Percentiles rank a stretch among this genome's conserved stretches.
Conservation (phyloP, 139 green algal genomes). For the Eudorina sp. region DNA sequence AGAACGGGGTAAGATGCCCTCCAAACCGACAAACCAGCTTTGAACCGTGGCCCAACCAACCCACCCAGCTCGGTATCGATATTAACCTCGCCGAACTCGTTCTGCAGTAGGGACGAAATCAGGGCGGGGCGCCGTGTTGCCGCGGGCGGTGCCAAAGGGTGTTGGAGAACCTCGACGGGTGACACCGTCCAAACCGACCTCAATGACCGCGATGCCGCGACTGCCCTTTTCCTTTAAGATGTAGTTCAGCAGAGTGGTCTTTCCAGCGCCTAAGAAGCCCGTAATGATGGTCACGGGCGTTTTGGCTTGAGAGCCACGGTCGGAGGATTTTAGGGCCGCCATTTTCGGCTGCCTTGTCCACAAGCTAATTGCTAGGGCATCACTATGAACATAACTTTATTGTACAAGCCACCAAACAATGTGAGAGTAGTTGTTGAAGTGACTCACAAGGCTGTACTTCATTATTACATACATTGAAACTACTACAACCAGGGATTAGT, state of each 20-base stretch:
- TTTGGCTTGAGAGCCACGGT: constrained; percentile 28
- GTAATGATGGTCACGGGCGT: constrained; percentile 72
- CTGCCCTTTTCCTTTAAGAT: constrained; percentile 72
- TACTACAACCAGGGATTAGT: too few species aligned
- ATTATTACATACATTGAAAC: too few species aligned
- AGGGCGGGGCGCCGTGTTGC: background rate
- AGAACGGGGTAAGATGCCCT: background rate
- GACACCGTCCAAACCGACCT: constrained; percentile 44
- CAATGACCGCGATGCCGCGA: constrained; percentile 77
- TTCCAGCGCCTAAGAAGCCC: constrained; percentile 77
- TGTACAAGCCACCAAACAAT: background rate
- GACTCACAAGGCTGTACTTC: too few species aligned
- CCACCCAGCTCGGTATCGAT: constrained; percentile 79
- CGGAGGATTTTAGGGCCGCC: background rate
- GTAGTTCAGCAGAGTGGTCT: constrained; percentile 89
- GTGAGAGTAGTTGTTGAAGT: background rate
- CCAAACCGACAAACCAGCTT: background rate
- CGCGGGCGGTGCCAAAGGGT: background rate
- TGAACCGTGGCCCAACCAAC: background rate
- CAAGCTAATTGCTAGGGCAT: background rate
- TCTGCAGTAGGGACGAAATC: constrained; percentile 42
- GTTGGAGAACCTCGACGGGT: constrained; percentile 1
- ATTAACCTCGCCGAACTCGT: constrained; percentile 86
- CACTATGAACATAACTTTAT: background rate
- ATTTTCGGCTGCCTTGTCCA: constrained; percentile 3